A percentile compares a stretch with the other conserved stretches of the same genome.
Evolutionary conservation across 352 stramenopile species (phyloP).

Genomic region (Thalassiosira mediterranea): DNA sequence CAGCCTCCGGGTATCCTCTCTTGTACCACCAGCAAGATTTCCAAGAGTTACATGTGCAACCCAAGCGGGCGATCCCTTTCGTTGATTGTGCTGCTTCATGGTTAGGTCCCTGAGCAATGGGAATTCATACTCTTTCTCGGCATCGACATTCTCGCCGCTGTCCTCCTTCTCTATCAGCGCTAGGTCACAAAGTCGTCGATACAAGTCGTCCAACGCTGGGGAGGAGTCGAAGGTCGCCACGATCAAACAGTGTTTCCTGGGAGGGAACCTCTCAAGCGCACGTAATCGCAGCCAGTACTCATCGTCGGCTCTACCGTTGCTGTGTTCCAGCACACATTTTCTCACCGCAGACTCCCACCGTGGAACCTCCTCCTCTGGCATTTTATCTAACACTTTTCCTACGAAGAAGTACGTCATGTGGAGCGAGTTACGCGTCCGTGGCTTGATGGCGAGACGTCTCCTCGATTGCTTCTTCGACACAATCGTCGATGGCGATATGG

Average conservation of each 20-base stretch:
- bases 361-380: constrained; percentile 43
- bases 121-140: constrained; percentile 28
- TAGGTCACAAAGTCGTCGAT: constrained; percentile 56
- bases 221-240: constrained; percentile 57
- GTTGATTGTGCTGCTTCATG: constrained; percentile 14
- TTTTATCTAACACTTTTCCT: constrained; percentile 46
- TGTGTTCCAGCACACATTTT: constrained; percentile 7
- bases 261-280: constrained; percentile 52
- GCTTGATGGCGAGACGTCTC: constrained; percentile 34
- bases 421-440: constrained; percentile 49
- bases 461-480: constrained; percentile 20
- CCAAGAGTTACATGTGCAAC: constrained; percentile 63
- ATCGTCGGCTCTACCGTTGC: neutral
- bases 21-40: constrained; percentile 39
- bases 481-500: neutral
- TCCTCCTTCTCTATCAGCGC: constrained; percentile 24
- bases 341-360: constrained; percentile 40
- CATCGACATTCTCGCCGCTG: constrained; percentile 4
- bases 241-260: constrained; percentile 54
- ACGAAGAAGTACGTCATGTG: constrained; percentile 74
- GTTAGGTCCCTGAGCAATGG: constrained; percentile 30
- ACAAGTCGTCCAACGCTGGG: constrained; percentile 38
- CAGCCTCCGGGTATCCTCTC: constrained; percentile 26
- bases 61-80: constrained; percentile 30
- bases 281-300: constrained; percentile 38